These are phyloP conservation scores for Candida nonsorbophila DNA, from an alignment of 805 yeast species.

Conservation along the genomic window DNA sequence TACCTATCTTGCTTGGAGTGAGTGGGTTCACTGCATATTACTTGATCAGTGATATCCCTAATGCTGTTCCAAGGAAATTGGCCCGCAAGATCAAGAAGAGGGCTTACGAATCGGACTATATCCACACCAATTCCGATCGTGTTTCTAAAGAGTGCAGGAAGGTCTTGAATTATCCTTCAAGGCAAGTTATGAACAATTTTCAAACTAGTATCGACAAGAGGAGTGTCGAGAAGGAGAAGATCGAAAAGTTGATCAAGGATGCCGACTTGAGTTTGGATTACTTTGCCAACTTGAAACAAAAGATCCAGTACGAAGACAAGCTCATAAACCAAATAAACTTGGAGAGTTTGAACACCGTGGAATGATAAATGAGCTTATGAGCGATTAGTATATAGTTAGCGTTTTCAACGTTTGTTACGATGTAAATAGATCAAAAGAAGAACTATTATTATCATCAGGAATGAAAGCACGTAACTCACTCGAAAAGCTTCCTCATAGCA, in stretches of 20 bases:
- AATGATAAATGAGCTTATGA: constrained; percentile 11
- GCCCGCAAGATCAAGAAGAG: constrained; percentile 65
- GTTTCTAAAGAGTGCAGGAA: constrained; percentile 77
- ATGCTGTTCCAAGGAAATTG: constrained; percentile 80
- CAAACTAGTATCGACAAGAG: constrained; percentile 62
- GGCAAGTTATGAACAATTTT: constrained; percentile 70
- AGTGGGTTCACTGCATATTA: constrained; percentile 55
- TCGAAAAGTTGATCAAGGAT: constrained; percentile 46
- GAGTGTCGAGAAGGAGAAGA: constrained; percentile 50
- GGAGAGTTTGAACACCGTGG: constrained; percentile 37
- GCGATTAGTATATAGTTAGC: constrained; percentile 1
- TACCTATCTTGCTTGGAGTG: constrained; percentile 49
- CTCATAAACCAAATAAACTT: constrained; percentile 39
- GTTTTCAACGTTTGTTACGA: constrained; percentile 8
- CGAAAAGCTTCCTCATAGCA: constrained; percentile 35
- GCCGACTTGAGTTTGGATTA: constrained; percentile 54
- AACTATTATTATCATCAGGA: constrained; percentile 17
- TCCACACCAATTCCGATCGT: constrained; percentile 71
- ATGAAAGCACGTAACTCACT: constrained; percentile 22
- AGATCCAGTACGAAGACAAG: constrained; percentile 38
- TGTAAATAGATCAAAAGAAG: constrained; percentile 21
- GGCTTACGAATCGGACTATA: constrained; percentile 66
- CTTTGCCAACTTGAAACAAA: constrained; percentile 45
- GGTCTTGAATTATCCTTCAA: constrained; percentile 75
- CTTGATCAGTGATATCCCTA: constrained; percentile 75